Base-by-base conservation (phyloP, 371 early-diverging fungal species). In the Mortierella sp. region DNA sequence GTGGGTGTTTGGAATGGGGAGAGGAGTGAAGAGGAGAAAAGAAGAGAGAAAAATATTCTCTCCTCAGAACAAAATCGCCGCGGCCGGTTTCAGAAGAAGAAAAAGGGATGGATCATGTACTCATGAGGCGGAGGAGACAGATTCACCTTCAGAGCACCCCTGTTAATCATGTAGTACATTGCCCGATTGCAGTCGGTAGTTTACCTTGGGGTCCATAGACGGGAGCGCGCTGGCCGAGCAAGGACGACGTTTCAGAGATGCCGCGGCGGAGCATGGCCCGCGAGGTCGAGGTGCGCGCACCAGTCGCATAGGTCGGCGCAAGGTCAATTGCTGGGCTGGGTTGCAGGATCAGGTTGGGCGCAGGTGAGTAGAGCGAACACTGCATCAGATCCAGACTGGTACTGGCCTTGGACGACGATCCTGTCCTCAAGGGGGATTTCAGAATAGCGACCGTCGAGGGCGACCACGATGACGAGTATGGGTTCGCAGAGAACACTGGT, bases 311-410 rank as follows among this genome's bases (percentile, higher is more conserved):
- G 9, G 26, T 43, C 13, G 74, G 72, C 0, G 75, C 71, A 21
- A 78, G 57, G 54, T 82, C 78, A 61, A 74, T 40, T 19, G 72
- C 71, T 5, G 83, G 78, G 26, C 78, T 78, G 9, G 82, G 82
- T 34, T 82, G 83, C 37, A 82, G 67, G 53, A 82, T 78, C 73
- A 76, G 71, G 28, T 82, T 82, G n/a, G 83, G 79, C 4, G 83
- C 83, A 40, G 83, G 83, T n/a, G 83, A 82, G n/a, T 75, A 76
- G 44, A 67, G 73, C 37, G 73, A 67, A 16, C 73, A 69, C 26
- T 72, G 51, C 24, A 70, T 16, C 46, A 59, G 48, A 64, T 77
- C 74, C 21, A 72, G 61, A 48, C 57, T 34, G 16, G 44, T 40
- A 24, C 31, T 72, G 14, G 64, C 19, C 13, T 51, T 59, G 5